Percentiles rank a stretch among this genome's conserved stretches.
phyloP scores from a whole-genome alignment of 148 eudicot genomes.

The Tetragonia tetragonoides region DNA sequence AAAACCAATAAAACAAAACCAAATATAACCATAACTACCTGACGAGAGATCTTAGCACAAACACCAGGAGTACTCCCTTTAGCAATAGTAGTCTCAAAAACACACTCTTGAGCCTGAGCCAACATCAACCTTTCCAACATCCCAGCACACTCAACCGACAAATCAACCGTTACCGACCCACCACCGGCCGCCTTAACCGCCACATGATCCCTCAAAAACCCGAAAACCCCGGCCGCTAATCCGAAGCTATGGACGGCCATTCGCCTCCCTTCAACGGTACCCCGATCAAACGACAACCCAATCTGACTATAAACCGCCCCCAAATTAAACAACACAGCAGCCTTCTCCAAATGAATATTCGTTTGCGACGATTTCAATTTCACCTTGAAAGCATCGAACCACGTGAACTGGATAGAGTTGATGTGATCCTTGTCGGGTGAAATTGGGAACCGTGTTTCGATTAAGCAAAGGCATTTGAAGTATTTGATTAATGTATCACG shows the following conservation, averaged over 20 bases:
- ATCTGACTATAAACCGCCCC: conserved; percentile 88
- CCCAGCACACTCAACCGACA: conserved; percentile 88
- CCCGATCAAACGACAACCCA: conserved; percentile 64
- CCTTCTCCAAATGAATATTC: conserved; percentile 85
- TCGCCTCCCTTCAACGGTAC: conserved; percentile 66
- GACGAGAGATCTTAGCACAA: conserved; percentile 85
- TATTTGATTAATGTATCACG: conserved; percentile 66
- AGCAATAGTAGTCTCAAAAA: conserved; percentile 78
- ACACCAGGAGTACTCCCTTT: conserved; percentile 84
- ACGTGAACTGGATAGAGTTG: conserved; percentile 60
- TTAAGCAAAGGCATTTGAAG: conserved; percentile 65
- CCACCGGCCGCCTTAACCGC: conserved; percentile 73
- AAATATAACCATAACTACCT: conserved; percentile 37
- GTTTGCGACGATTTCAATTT: conserved; percentile 68
- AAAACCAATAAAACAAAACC: not conserved
- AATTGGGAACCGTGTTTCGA: conserved; percentile 86
- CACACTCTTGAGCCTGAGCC: conserved; percentile 97
- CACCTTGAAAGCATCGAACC: conserved; percentile 86
- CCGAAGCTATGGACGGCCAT: conserved; percentile 71
- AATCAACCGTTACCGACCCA: conserved; percentile 60
- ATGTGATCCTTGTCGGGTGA: conserved; percentile 80
- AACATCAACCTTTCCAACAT: conserved; percentile 97
- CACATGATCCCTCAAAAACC: conserved; percentile 73
- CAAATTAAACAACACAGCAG: conserved; percentile 84
- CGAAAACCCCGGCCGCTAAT: conserved; percentile 80